Evolutionary conservation across 2,329 filamentous ascomycete species (phyloP).

Genomic region (Hymenoscyphus fraxineus): DNA sequence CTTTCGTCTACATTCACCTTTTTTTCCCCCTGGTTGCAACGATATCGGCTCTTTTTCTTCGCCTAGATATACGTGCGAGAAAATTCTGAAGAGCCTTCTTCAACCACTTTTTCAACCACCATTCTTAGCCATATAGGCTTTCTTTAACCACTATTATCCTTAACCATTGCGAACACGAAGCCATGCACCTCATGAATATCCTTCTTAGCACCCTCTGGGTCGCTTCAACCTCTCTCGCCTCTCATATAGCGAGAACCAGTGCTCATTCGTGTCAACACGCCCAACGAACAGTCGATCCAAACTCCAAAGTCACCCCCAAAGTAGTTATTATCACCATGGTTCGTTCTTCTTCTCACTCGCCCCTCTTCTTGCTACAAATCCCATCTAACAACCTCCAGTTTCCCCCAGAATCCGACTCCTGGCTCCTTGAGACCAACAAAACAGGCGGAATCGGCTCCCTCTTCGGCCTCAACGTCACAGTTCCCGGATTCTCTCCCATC

Average conservation of each 20-base stretch:
- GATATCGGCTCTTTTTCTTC: neutral
- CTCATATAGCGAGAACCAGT: neutral
- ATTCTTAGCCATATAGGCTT: neutral
- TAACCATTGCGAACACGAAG: neutral
- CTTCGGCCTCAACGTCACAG: constrained; percentile 49
- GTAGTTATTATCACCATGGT: constrained; percentile 12
- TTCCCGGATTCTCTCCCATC: constrained; percentile 56
- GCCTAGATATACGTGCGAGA: neutral
- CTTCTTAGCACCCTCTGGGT: neutral
- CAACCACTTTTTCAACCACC: neutral
- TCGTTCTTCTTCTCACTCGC: neutral
- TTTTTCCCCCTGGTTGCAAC: neutral
- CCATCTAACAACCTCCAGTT: constrained; percentile 1
- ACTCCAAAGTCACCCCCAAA: constrained; percentile 1
- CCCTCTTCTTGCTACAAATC: neutral
- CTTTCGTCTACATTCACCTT: neutral
- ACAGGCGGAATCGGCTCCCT: constrained; percentile 46
- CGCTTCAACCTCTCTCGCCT: neutral
- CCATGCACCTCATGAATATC: neutral
- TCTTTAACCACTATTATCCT: neutral
- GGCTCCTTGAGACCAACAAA: constrained; percentile 24
- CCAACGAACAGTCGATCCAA: neutral
- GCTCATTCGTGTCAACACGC: neutral
- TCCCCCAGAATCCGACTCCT: constrained; percentile 7
- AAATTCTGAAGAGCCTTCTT: neutral